Evolutionary conservation across 352 stramenopile species (phyloP), one percentile per base, ranked within the genome.

Genomic region (Pythium monospermum): DNA sequence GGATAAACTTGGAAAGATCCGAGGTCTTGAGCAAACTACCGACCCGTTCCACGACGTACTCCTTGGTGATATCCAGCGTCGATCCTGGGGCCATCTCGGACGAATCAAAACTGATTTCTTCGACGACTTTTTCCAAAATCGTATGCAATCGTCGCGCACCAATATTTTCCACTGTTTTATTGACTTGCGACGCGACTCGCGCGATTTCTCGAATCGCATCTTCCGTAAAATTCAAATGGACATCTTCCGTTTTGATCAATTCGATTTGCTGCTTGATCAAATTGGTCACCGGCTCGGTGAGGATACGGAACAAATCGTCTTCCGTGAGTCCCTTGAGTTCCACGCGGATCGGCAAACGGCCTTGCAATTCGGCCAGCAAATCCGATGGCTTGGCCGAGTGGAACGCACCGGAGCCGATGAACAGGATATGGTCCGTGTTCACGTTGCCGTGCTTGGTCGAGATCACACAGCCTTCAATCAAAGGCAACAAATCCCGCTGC

Each of bases 391-490:
- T 99, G 16, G 95, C 92, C 33, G 89, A 86, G 79, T 99, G 95
- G 73, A 99, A 99, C 30, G 97, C 96, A 39, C 96, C 96, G 22
- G 91, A 97, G 2, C 86, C 94, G 60, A 99, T 96, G 58, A 99
- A 99, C 39, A 99, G 58, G 51, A 99, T 99, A 74, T 98, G 98
- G 75, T 99, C 96, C 49, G 97, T 99, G 76, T 98, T 98, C 19
- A 99, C 90, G 70, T 99, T 99, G 45, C 97, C 97, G 68, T 99
- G 91, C 76, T 99, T 99, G n/a, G 96, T 99, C 40, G 83, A 97
- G 69, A 97, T 95, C 23, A 96, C 96, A 22, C 88, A 97, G 35
- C 97, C 97, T 84, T 99, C 97, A 56, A 99, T 98, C 19, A 99
- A 73, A 36, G 97, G 97, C 46, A 99, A 75, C 51, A 99, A 59